Conservation (phyloP, 495 filamentous ascomycete species). For the Melanomma pulvis-pyrius region DNA sequence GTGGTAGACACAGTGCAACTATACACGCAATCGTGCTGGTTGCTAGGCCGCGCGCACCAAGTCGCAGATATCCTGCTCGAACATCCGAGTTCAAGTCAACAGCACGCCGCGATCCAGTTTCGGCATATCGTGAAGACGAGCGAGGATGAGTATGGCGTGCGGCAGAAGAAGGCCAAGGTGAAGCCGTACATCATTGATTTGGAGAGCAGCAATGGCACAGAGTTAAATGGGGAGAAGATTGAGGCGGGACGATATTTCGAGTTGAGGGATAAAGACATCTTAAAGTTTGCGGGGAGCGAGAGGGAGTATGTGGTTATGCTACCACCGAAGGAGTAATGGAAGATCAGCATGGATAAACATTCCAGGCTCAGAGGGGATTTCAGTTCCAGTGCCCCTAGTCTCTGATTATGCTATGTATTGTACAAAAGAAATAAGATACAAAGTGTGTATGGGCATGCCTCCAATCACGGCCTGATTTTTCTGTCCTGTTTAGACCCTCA, state of each 20-base stretch:
- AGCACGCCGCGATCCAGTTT: conserved; percentile 96
- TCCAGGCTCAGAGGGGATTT: neutral
- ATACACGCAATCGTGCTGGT: conserved; percentile 78
- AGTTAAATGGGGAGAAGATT: conserved; percentile 72
- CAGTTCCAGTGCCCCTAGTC: neutral
- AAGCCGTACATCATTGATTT: conserved; percentile 91
- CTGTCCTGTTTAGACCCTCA: neutral
- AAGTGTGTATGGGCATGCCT: neutral
- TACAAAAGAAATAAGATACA: neutral
- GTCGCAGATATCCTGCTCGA: conserved; percentile 84
- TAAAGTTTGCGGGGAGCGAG: conserved; percentile 83
- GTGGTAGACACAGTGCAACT: conserved; percentile 80
- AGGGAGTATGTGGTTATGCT: conserved; percentile 56
- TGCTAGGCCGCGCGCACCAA: conserved; percentile 76
- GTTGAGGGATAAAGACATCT: conserved; percentile 81
- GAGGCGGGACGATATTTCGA: conserved; percentile 81
- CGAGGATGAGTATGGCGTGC: conserved; percentile 83
- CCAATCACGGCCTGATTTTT: no score
- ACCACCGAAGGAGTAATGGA: conserved; percentile 35
- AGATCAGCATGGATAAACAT: neutral
- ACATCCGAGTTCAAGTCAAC: conserved; percentile 89
- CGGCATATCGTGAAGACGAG: conserved; percentile 69
- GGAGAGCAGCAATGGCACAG: conserved; percentile 90
- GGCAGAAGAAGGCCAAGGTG: conserved; percentile 65
- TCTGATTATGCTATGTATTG: neutral